Conservation (phyloP, 2,329 filamentous ascomycete genomes). For the Penicillium polonicum region DNA sequence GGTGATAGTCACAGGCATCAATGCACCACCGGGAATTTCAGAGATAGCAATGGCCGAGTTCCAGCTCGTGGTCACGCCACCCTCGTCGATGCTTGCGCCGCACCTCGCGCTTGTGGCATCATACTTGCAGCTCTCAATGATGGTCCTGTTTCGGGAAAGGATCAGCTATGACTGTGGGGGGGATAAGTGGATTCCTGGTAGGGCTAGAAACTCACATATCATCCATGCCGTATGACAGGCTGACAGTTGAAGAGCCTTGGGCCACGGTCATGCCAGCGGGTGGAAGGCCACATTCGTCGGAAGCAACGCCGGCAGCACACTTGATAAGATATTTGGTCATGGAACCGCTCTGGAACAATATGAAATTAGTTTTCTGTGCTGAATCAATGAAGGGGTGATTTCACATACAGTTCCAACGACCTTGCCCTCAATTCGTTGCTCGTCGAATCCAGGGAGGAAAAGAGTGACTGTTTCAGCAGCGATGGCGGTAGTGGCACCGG, state of each 20-base stretch:
- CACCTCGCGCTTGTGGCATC: background rate
- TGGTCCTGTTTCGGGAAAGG: background rate
- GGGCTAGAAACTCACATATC: background rate
- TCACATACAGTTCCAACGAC: slow-evolving; percentile 6
- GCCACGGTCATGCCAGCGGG: background rate
- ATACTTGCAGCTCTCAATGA: slow-evolving; percentile 1
- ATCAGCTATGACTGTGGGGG: slow-evolving; percentile 1
- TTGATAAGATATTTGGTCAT: slow-evolving; percentile 6
- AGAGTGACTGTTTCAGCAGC: slow-evolving; percentile 6
- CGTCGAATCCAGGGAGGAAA: slow-evolving; percentile 5
- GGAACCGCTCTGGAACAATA: slow-evolving; percentile 1
- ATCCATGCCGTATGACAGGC: background rate
- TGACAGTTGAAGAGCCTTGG: slow-evolving; percentile 4
- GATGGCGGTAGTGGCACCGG: slow-evolving; percentile 5
- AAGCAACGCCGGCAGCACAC: background rate
- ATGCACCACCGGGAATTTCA: slow-evolving; percentile 1
- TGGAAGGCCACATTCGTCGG: slow-evolving; percentile 1
- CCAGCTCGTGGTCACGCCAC: background rate
- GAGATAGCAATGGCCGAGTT: background rate
- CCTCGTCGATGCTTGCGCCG: background rate
- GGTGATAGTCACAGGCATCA: slow-evolving; percentile 7
- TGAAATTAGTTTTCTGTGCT: background rate
- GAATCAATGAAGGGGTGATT: background rate
- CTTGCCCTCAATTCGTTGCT: background rate
- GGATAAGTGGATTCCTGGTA: background rate